Conservation (phyloP, 2,329 filamentous ascomycete species). For the Alternaria hordeiaustralica region DNA sequence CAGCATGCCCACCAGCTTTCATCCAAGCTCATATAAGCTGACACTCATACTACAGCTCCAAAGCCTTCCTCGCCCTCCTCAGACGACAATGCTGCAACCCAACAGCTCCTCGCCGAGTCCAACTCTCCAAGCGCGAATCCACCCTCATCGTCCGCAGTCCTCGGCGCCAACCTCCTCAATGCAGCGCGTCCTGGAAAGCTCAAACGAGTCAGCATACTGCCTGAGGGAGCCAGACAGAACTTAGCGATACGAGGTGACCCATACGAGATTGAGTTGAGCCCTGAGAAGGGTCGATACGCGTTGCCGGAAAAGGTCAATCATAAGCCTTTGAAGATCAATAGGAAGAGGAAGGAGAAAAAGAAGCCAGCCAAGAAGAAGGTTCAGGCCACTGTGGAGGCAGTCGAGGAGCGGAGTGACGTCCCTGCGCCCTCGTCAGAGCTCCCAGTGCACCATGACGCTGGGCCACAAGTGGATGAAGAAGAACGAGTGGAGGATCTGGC, state of each 20-base stretch:
- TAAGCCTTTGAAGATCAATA: slow-evolving; percentile 12
- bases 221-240: slow-evolving; percentile 7
- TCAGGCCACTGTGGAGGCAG: background rate
- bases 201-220: slow-evolving; percentile 19
- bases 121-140: slow-evolving; percentile 11
- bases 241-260: slow-evolving; percentile 18
- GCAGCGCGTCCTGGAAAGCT: slow-evolving; percentile 36
- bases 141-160: slow-evolving; percentile 17
- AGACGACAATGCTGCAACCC: slow-evolving; percentile 26
- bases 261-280: slow-evolving; percentile 29
- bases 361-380: slow-evolving; percentile 1
- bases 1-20: background rate
- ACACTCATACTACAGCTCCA: background rate
- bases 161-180: slow-evolving; percentile 39
- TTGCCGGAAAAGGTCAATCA: slow-evolving; percentile 14
- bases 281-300: slow-evolving; percentile 21
- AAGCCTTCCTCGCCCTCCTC: background rate
- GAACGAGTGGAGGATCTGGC: background rate
- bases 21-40: background rate
- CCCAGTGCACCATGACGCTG: background rate
- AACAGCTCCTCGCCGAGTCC: slow-evolving; percentile 33
- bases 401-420: background rate
- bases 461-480: background rate
- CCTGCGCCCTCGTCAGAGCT: background rate
- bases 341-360: slow-evolving; percentile 6